phyloP scores from a whole-genome alignment of 495 filamentous ascomycete genomes.

The Rostrohypoxylon terebratum region DNA sequence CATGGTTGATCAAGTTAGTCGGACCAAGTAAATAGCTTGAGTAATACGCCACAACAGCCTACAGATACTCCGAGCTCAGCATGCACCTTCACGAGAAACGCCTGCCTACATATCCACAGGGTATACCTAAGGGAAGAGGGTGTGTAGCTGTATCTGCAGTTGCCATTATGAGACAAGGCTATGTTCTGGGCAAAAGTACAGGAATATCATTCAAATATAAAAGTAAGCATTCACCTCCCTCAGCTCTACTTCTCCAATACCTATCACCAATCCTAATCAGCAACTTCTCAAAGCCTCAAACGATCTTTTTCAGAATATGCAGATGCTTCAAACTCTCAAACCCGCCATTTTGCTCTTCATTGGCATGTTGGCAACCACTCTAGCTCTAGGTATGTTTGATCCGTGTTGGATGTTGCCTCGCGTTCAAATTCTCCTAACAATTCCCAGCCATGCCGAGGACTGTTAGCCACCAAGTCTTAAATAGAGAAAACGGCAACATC shows the following conservation, averaged over 20 bases:
- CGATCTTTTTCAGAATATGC: not conserved
- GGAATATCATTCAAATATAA: not conserved
- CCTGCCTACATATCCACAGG: too few species aligned
- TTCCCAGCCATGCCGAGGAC: not conserved
- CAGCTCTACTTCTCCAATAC: not conserved
- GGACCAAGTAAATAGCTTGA: too few species aligned
- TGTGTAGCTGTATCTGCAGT: too few species aligned
- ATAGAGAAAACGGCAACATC: not conserved
- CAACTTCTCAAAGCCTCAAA: not conserved
- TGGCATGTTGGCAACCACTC: not conserved
- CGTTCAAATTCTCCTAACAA: not conserved
- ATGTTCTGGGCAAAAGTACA: not conserved
- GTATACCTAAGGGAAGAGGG: too few species aligned
- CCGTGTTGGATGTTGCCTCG: not conserved
- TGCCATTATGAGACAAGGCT: too few species aligned
- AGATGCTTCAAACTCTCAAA: not conserved
- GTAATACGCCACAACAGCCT: too few species aligned
- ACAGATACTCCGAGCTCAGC: too few species aligned
- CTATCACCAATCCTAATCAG: not conserved
- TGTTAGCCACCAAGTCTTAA: not conserved
- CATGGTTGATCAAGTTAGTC: too few species aligned
- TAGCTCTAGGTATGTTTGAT: conserved; percentile 1
- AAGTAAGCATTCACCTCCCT: not conserved
- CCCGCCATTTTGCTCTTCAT: conserved; percentile 1
- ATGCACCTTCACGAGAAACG: too few species aligned